phyloP scores from a whole-genome alignment of 2,329 filamentous ascomycete species.

The Boeremia exigua region DNA sequence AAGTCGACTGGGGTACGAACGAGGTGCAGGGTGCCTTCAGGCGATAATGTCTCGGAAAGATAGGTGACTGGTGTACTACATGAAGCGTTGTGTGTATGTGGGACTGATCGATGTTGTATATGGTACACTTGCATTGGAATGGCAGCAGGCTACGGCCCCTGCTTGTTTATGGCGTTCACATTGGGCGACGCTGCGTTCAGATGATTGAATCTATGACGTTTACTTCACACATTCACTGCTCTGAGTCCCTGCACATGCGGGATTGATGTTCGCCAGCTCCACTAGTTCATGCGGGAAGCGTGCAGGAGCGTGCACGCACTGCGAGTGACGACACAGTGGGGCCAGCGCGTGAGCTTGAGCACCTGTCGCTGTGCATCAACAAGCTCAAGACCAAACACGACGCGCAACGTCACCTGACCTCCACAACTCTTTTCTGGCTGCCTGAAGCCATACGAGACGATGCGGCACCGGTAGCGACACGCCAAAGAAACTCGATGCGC shows the following conservation, averaged over 20 bases:
- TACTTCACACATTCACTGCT: neutral
- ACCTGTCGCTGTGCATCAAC: conserved; percentile 14
- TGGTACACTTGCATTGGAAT: conserved; percentile 6
- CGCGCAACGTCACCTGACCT: conserved; percentile 8
- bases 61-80: neutral
- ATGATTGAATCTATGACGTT: neutral
- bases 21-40: conserved; percentile 43
- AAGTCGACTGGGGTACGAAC: conserved; percentile 46
- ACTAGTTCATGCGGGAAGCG: neutral
- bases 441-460: conserved; percentile 17
- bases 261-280: neutral
- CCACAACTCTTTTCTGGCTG: neutral
- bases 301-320: neutral
- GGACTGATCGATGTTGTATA: neutral
- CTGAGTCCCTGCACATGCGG: neutral
- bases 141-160: conserved; percentile 3
- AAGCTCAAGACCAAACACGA: conserved; percentile 1
- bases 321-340: conserved; percentile 33
- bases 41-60: conserved; percentile 19
- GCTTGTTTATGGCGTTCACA: conserved; percentile 3
- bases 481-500: conserved; percentile 62
- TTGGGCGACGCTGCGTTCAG: neutral
- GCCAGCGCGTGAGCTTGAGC: conserved; percentile 41
- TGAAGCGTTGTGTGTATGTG: neutral
- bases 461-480: conserved; percentile 32